Conservation (phyloP, 176 grass and related monocot species). For the Hsuehochloa calcarea region DNA sequence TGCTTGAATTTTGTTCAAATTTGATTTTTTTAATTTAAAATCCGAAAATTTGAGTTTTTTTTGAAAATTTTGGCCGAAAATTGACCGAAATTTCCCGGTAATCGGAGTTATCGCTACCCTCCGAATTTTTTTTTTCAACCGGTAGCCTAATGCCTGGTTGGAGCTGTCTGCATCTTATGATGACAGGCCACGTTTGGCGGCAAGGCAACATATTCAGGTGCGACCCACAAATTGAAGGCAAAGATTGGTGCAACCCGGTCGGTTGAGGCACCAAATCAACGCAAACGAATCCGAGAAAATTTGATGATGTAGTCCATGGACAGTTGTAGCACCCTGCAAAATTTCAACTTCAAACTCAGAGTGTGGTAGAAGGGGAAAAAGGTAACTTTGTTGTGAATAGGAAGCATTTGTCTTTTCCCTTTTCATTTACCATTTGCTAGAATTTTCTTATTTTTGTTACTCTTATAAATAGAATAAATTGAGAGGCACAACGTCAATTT, state of each 20-base stretch:
- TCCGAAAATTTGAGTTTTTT: no score
- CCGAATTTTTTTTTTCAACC: no score
- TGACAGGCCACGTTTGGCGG: not conserved
- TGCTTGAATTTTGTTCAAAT: no score
- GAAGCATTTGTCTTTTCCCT: not conserved
- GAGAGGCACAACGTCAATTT: not conserved
- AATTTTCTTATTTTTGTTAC: not conserved
- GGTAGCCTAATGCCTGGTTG: no score
- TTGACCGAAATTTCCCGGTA: no score
- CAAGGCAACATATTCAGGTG: not conserved
- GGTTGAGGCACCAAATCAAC: not conserved
- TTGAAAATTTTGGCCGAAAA: no score
- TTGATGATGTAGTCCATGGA: not conserved
- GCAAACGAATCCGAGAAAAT: not conserved
- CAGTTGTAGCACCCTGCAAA: not conserved
- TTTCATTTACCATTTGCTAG: not conserved
- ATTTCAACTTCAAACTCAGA: not conserved
- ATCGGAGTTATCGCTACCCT: no score
- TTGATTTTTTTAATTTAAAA: no score
- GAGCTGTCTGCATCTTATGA: not conserved
- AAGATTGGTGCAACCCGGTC: not conserved
- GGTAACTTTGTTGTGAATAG: not conserved
- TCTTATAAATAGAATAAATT: not conserved
- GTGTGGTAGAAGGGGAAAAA: not conserved
- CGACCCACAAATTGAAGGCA: no score